Conservation (phyloP, 2,329 filamentous ascomycete genomes). For the Pochonia chlamydosporia region DNA sequence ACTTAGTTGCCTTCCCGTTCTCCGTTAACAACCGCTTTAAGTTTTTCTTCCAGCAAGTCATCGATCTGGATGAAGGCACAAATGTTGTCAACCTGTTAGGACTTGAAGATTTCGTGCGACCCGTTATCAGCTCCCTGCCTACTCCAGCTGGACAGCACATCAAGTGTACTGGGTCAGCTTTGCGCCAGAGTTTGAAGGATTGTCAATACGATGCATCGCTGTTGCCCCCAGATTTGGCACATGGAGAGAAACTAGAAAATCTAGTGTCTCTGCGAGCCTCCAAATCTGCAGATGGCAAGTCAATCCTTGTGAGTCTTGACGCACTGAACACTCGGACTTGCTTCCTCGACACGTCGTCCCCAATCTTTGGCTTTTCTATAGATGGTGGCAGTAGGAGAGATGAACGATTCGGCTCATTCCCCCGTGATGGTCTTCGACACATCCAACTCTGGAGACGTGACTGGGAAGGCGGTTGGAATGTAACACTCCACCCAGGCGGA, state of each 20-base stretch:
- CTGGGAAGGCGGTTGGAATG: slow-evolving; percentile 71
- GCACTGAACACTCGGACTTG: slow-evolving; percentile 76
- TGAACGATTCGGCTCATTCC: slow-evolving; percentile 58
- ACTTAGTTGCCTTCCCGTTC: slow-evolving; percentile 83
- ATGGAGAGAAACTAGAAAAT: slow-evolving; percentile 35
- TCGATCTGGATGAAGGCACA: slow-evolving; percentile 68
- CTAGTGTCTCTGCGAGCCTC: slow-evolving; percentile 57
- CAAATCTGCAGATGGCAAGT: slow-evolving; percentile 29
- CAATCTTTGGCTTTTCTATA: slow-evolving; percentile 60
- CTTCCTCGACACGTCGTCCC: slow-evolving; percentile 63
- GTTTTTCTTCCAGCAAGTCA: slow-evolving; percentile 75
- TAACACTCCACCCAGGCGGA: slow-evolving; percentile 33
- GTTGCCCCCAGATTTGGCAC: slow-evolving; percentile 55
- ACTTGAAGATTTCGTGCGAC: slow-evolving; percentile 58
- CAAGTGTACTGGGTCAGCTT: slow-evolving; percentile 35
- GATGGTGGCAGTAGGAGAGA: slow-evolving; percentile 54
- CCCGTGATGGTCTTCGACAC: slow-evolving; percentile 57
- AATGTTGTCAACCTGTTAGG: slow-evolving; percentile 67
- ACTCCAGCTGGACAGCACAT: slow-evolving; percentile 59
- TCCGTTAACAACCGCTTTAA: slow-evolving; percentile 75
- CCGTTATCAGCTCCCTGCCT: slow-evolving; percentile 64
- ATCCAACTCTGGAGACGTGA: slow-evolving; percentile 78
- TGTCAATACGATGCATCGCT: slow-evolving; percentile 65
- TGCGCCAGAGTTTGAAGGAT: slow-evolving; percentile 44
- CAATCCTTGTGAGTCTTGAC: slow-evolving; percentile 59